A percentile compares a stretch with the other conserved stretches of the same genome.
These are phyloP conservation scores for Kandelia obovata DNA, from an alignment of 345 rosid species.

Conservation along the genomic window DNA sequence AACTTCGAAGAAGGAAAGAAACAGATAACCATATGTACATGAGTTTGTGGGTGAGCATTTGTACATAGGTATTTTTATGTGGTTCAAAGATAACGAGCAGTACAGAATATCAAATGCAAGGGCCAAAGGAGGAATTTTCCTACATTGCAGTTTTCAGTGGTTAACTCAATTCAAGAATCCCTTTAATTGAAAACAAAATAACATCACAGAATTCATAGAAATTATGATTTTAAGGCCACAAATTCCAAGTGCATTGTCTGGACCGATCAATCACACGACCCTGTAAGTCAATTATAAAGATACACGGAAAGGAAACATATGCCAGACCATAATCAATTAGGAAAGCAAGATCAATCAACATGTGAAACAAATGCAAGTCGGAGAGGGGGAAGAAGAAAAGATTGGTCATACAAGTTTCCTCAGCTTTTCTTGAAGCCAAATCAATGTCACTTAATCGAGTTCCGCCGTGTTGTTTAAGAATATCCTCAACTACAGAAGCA, in stretches of 20 bases:
- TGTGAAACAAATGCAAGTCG: not conserved
- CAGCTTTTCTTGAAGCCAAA: conserved; percentile 49
- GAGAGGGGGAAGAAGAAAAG: conserved; percentile 1
- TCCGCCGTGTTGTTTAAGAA: conserved; percentile 55
- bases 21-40: too few species aligned
- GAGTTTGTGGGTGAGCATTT: too few species aligned
- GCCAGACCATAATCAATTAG: not conserved
- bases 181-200: too few species aligned
- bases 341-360: conserved; percentile 6
- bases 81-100: conserved; percentile 5
- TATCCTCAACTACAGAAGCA: conserved; percentile 69
- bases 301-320: too few species aligned
- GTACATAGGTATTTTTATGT: not conserved
- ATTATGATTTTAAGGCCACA: not conserved
- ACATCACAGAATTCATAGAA: too few species aligned
- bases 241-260: not conserved
- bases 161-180: too few species aligned
- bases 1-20: too few species aligned
- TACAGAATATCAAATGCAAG: not conserved
- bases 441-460: conserved; percentile 35
- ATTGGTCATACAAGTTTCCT: conserved; percentile 64
- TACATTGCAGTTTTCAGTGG: too few species aligned
- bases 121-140: not conserved
- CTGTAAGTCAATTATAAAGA: not conserved
- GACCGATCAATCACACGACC: not conserved